Evolutionary conservation across 78 protist genomes (phyloP).

Genomic region (Isochrysis galbana): DNA sequence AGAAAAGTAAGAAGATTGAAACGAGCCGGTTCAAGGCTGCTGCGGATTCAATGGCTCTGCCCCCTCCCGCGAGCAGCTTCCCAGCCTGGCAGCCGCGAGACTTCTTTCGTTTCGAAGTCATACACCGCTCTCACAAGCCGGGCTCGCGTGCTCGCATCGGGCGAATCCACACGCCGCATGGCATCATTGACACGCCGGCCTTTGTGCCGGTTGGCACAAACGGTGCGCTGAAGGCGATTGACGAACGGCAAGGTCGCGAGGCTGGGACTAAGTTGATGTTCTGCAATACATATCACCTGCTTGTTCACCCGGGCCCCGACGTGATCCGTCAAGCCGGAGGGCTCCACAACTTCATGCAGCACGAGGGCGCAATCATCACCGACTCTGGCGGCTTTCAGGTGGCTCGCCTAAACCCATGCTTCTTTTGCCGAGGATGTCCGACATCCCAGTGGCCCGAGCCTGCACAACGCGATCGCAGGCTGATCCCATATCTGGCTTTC

Average conservation of each 20-base stretch:
- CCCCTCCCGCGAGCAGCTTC: neutral
- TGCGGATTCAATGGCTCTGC: neutral
- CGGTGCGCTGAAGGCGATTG: constrained; percentile 18
- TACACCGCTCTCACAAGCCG: constrained; percentile 32
- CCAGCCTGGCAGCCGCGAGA: constrained; percentile 10
- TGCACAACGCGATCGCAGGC: no score
- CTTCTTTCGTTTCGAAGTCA: neutral
- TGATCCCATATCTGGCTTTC: no score
- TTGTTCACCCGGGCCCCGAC: constrained; percentile 36
- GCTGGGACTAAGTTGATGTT: constrained; percentile 30
- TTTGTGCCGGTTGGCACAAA: constrained; percentile 53
- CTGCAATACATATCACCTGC: constrained; percentile 40
- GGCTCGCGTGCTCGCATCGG: constrained; percentile 52
- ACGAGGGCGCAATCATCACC: constrained; percentile 29
- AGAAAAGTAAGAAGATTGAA: neutral
- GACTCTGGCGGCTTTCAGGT: constrained; percentile 27
- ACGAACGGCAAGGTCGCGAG: neutral
- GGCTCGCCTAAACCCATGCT: no score
- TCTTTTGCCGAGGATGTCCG: no score
- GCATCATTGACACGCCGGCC: constrained; percentile 27
- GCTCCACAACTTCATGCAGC: constrained; percentile 25
- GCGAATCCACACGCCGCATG: constrained; percentile 44
- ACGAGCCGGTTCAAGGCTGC: neutral
- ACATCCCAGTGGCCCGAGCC: no score
- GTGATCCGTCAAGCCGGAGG: constrained; percentile 33